Percentiles rank a stretch among this genome's conserved stretches.
These are phyloP conservation scores for Panellus pusillus DNA, from an alignment of 768 basidiomycete genomes.

Conservation along the genomic window DNA sequence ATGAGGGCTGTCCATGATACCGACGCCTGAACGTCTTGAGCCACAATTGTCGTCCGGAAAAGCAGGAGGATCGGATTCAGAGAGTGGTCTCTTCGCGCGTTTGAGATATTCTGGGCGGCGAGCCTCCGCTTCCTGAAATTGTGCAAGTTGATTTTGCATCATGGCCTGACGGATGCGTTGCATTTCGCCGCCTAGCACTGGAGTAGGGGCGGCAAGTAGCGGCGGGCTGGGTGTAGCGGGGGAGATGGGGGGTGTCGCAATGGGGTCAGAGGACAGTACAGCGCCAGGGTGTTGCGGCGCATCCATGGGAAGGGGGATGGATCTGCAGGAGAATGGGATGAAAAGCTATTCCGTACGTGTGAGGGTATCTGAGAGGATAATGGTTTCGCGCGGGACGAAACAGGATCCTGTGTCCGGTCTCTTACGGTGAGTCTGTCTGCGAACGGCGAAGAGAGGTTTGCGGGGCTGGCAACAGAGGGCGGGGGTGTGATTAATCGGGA, in stretches of 20 bases:
- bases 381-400: slow-evolving; percentile 16
- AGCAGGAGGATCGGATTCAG: slow-evolving; percentile 40
- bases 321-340: slow-evolving; percentile 6
- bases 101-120: slow-evolving; percentile 73
- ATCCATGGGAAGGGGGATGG: slow-evolving; percentile 3
- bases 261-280: slow-evolving; percentile 16
- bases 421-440: slow-evolving; percentile 37
- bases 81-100: slow-evolving; percentile 50
- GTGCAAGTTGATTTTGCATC: slow-evolving; percentile 49
- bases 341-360: slow-evolving; percentile 31
- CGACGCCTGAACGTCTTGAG: slow-evolving; percentile 17
- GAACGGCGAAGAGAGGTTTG: slow-evolving; percentile 48
- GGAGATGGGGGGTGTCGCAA: slow-evolving; percentile 24
- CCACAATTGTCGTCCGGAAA: slow-evolving; percentile 33
- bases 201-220: slow-evolving; percentile 24
- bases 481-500: slow-evolving; percentile 32
- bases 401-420: slow-evolving; percentile 24
- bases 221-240: slow-evolving; percentile 28
- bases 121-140: slow-evolving; percentile 55
- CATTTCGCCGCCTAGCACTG: slow-evolving; percentile 53
- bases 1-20: slow-evolving; percentile 51
- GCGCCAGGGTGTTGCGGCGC: slow-evolving; percentile 12
- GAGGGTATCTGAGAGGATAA: slow-evolving; percentile 17
- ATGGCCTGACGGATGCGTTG: slow-evolving; percentile 57
- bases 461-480: slow-evolving; percentile 28